Percentiles rank a stretch among this genome's conserved stretches.
These are phyloP conservation scores for Phaseolus coccineus DNA, from an alignment of 331 rosid species.

Conservation along the genomic window DNA sequence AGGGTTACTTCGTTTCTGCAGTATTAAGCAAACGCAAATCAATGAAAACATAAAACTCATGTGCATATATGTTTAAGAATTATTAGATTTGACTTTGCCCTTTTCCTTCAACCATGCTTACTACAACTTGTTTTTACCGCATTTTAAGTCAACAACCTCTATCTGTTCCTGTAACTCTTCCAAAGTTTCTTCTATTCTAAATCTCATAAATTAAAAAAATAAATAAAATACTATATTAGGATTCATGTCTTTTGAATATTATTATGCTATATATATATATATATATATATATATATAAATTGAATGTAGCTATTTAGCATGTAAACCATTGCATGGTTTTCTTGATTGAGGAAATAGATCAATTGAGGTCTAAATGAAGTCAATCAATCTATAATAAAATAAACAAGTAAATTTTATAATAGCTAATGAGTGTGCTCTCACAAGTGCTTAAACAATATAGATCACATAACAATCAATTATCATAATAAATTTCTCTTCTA, in stretches of 20 bases:
- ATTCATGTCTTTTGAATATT: neutral
- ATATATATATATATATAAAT: too few relatives aligned
- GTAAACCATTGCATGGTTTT: too few relatives aligned
- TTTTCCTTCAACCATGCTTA: neutral
- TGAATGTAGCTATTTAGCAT: too few relatives aligned
- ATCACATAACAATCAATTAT: neutral
- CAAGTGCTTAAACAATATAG: neutral
- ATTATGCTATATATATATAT: too few relatives aligned
- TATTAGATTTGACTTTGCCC: neutral
- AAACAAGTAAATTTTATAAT: neutral
- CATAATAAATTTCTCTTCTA: neutral
- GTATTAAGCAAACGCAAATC: too few relatives aligned
- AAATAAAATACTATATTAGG: neutral
- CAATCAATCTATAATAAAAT: neutral
- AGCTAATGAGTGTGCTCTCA: neutral
- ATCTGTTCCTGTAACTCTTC: neutral
- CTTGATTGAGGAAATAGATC: too few relatives aligned
- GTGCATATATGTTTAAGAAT: too few relatives aligned
- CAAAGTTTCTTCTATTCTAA: neutral
- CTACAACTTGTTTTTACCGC: too few relatives aligned
- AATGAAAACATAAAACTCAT: too few relatives aligned
- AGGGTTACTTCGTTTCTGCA: neutral
- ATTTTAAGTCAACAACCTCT: neutral
- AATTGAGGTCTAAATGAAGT: too few relatives aligned
- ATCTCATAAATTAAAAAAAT: too few relatives aligned